Conservation (phyloP, 1,139 yeast genomes). For the Ogataea hybrid region DNA sequence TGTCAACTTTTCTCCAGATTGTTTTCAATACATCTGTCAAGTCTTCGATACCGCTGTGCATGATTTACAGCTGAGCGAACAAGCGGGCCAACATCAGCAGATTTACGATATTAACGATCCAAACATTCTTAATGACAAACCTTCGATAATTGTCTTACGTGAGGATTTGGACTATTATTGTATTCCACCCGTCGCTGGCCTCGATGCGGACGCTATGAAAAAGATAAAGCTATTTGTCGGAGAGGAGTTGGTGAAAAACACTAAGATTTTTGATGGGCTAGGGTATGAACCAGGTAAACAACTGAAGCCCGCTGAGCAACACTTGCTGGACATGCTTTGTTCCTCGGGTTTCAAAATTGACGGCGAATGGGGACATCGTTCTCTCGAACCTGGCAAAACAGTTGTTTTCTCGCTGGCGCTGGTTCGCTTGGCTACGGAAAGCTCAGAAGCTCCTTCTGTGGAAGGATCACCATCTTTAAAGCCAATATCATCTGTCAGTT, state of each 20-base stretch:
- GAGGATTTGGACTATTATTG: constrained; percentile 95
- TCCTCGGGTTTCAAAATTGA: constrained; percentile 74
- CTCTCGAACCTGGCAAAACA: constrained; percentile 81
- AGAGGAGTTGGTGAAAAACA: constrained; percentile 52
- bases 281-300: constrained; percentile 43
- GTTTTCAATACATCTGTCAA: too few relatives aligned
- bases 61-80: too few relatives aligned
- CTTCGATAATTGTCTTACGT: constrained; percentile 83
- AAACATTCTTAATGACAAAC: too few relatives aligned
- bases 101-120: too few relatives aligned
- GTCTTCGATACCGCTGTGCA: too few relatives aligned
- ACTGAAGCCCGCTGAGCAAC: constrained; percentile 92
- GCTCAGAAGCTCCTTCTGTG: constrained; percentile 28
- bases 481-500: too few relatives aligned
- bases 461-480: constrained; percentile 48
- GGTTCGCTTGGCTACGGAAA: constrained; percentile 54
- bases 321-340: constrained; percentile 91
- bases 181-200: constrained; percentile 66
- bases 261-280: constrained; percentile 73
- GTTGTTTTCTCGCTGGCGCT: constrained; percentile 83
- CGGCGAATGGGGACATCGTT: constrained; percentile 85
- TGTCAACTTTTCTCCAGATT: too few relatives aligned
- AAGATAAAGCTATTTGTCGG: constrained; percentile 72
- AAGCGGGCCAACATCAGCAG: too few relatives aligned
- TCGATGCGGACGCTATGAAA: constrained; percentile 52